These are phyloP conservation scores for Solanum boliviense DNA, from an alignment of 257 asterid genomes.

Conservation along the genomic window DNA sequence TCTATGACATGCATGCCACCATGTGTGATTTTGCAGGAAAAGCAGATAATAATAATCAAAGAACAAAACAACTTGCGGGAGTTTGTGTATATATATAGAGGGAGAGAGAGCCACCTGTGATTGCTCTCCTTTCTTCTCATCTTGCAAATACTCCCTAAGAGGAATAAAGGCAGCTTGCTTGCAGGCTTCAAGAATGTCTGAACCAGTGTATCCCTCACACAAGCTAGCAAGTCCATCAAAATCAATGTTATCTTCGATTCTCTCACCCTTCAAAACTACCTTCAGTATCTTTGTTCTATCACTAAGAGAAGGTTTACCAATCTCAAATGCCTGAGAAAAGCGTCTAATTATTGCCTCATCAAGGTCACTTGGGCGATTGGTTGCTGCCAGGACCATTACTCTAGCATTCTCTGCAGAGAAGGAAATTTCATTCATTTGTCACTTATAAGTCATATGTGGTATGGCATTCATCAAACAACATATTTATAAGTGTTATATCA, in stretches of 20 bases:
- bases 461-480: neutral
- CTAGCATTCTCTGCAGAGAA: slow-evolving; percentile 13
- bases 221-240: slow-evolving; percentile 5
- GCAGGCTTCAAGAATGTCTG: slow-evolving; percentile 12
- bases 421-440: neutral
- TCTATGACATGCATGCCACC: neutral
- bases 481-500: neutral
- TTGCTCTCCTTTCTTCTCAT: slow-evolving; percentile 7
- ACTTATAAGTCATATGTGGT: neutral
- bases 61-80: neutral
- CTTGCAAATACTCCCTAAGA: slow-evolving; percentile 10
- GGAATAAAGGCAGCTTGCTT: slow-evolving; percentile 17
- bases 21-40: neutral
- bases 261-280: slow-evolving; percentile 16
- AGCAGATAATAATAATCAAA: neutral
- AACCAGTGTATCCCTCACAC: slow-evolving; percentile 21
- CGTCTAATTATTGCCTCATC: slow-evolving; percentile 22
- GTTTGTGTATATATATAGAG: neutral
- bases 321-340: slow-evolving; percentile 15
- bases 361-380: slow-evolving; percentile 20
- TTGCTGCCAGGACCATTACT: slow-evolving; percentile 21
- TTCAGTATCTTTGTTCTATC: slow-evolving; percentile 11
- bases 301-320: slow-evolving; percentile 9
- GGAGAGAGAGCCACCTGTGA: slow-evolving; percentile 2
- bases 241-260: slow-evolving; percentile 1